phyloP scores from a whole-genome alignment of 352 stramenopile species.

The Blastocystis hominis region DNA sequence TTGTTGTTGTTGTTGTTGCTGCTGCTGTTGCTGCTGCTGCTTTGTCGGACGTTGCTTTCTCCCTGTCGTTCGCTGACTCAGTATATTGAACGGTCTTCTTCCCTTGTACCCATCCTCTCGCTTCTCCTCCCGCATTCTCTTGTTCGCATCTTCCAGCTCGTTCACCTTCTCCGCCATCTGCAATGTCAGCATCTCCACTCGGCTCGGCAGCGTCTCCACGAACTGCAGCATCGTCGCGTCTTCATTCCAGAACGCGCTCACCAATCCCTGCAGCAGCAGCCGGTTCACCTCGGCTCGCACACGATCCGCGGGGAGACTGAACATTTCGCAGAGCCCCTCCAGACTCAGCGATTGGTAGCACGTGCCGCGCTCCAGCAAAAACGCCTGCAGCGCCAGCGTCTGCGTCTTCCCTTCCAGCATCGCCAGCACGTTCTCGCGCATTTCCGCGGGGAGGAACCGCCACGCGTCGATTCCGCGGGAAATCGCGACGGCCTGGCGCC shows the following conservation, averaged over 20 bases:
- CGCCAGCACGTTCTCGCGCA: not conserved
- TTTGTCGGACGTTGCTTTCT: not conserved
- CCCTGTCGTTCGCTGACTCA: not conserved
- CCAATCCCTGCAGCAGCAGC: slow-evolving; percentile 10
- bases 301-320: not conserved
- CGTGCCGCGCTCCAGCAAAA: not conserved
- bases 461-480: not conserved
- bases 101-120: not conserved
- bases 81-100: not conserved
- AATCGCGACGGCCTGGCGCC: not conserved
- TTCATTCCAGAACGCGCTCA: slow-evolving; percentile 16
- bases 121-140: slow-evolving; percentile 11
- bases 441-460: not conserved
- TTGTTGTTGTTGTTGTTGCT: too few species aligned
- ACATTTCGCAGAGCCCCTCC: not conserved
- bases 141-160: slow-evolving; percentile 25
- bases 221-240: not conserved
- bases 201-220: not conserved
- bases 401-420: not conserved
- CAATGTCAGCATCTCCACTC: not conserved
- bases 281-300: not conserved
- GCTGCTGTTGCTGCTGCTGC: too few species aligned
- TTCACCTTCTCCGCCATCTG: slow-evolving; percentile 40
- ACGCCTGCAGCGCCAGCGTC: slow-evolving; percentile 1
- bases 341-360: not conserved